Conservation (phyloP, 805 yeast genomes). For the Jamesozyma gamospora region DNA sequence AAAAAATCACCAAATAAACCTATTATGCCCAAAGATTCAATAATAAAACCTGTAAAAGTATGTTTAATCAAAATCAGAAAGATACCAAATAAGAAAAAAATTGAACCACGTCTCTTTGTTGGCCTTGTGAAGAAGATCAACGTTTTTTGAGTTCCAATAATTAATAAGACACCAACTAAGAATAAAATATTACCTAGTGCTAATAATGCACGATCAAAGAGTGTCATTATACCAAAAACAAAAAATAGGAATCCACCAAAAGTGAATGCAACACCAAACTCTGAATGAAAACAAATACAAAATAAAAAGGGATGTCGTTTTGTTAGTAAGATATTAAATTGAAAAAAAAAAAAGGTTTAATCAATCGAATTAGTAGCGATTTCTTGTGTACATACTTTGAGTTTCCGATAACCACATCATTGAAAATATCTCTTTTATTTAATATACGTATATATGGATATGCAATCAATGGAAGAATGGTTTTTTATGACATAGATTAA, state of each 20-base stretch:
- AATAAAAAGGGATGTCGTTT: too few relatives aligned
- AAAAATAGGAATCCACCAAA: constrained; percentile 73
- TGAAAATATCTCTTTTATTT: too few relatives aligned
- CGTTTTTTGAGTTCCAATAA: constrained; percentile 83
- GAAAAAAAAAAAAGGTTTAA: too few relatives aligned
- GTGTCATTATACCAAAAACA: constrained; percentile 69
- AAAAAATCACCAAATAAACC: constrained; percentile 90
- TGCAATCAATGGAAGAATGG: too few relatives aligned
- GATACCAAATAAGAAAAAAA: constrained; percentile 71
- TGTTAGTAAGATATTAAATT: background rate
- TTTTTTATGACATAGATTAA: too few relatives aligned
- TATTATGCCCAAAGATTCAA: constrained; percentile 83
- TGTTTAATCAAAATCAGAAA: constrained; percentile 61
- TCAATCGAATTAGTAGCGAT: too few relatives aligned
- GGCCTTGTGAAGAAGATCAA: constrained; percentile 77
- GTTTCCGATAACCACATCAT: constrained; percentile 65
- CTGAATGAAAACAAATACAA: constrained; percentile 39
- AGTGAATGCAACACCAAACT: constrained; percentile 87
- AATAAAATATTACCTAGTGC: constrained; percentile 83
- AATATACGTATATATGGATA: too few relatives aligned
- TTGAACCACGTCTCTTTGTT: constrained; percentile 73
- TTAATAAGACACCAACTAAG: constrained; percentile 69
- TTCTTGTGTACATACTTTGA: constrained; percentile 54
- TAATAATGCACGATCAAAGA: constrained; percentile 79
- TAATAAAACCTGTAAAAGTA: constrained; percentile 73